Percentiles rank a stretch among this genome's conserved stretches.
These are phyloP conservation scores for Metschnikowia aberdeeniae DNA, from an alignment of 805 yeast species.

Conservation along the genomic window DNA sequence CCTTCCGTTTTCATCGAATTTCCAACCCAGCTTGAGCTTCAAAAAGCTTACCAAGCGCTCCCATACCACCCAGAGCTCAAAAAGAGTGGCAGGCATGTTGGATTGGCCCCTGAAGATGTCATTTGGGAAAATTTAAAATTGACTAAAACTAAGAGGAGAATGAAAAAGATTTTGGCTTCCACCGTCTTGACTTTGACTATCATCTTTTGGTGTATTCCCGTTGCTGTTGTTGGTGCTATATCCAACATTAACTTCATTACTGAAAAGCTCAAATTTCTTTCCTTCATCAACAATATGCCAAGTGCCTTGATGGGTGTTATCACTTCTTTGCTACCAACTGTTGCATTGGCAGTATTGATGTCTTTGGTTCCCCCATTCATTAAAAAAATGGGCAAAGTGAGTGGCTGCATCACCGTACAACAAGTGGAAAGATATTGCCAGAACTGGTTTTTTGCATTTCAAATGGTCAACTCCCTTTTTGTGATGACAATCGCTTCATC, in stretches of 20 bases:
- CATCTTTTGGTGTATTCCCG: conserved; percentile 94
- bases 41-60: conserved; percentile 81
- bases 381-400: conserved; percentile 65
- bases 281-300: conserved; percentile 76
- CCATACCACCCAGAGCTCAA: conserved; percentile 50
- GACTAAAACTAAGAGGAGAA: conserved; percentile 51
- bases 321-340: conserved; percentile 83
- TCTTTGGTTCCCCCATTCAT: conserved; percentile 81
- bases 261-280: conserved; percentile 65
- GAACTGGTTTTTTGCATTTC: conserved; percentile 85
- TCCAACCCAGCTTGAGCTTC: conserved; percentile 80
- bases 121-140: conserved; percentile 75
- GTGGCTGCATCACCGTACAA: conserved; percentile 71
- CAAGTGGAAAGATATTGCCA: conserved; percentile 79
- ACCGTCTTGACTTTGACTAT: conserved; percentile 63
- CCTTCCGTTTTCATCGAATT: conserved; percentile 81
- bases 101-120: conserved; percentile 75
- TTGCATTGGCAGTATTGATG: conserved; percentile 79
- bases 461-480: conserved; percentile 83
- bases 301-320: conserved; percentile 67
- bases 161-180: conserved; percentile 56
- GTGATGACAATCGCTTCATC: conserved; percentile 83
- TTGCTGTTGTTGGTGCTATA: conserved; percentile 93
- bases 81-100: conserved; percentile 49
- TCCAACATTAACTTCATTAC: conserved; percentile 81